A percentile compares a stretch with the other conserved stretches of the same genome.
Conservation (phyloP, 2,329 filamentous ascomycete genomes). For the Fusarium hostae region DNA sequence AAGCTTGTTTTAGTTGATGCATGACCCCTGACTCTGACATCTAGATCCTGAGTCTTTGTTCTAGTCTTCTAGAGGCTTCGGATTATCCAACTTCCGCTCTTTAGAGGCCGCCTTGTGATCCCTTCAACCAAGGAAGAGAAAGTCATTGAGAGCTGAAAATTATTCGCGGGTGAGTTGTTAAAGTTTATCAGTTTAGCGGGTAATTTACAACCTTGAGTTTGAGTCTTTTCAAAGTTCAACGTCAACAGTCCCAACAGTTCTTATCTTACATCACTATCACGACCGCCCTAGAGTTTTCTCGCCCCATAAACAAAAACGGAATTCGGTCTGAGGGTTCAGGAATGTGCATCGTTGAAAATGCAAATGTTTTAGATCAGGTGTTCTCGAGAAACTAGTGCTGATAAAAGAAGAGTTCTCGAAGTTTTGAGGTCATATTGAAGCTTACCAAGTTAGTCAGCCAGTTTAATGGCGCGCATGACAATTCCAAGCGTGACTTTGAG, state of each 20-base stretch:
- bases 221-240: background rate
- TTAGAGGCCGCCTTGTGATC: background rate
- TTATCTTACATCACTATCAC: background rate
- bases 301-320: background rate
- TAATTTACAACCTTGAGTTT: background rate
- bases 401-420: background rate
- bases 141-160: background rate
- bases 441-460: background rate
- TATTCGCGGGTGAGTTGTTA: background rate
- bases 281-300: background rate
- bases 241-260: background rate
- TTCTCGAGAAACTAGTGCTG: background rate
- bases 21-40: slow-evolving; percentile 16
- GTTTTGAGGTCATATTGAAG: background rate
- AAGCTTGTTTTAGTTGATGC: slow-evolving; percentile 30
- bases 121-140: background rate
- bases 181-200: background rate
- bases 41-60: background rate
- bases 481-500: background rate
- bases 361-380: background rate
- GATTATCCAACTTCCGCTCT: background rate
- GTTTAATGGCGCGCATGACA: background rate
- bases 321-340: background rate
- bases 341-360: background rate
- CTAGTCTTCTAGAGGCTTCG: background rate